phyloP scores from a whole-genome alignment of 192 early-diverging fungal genomes.

The Coemansia sp. region DNA sequence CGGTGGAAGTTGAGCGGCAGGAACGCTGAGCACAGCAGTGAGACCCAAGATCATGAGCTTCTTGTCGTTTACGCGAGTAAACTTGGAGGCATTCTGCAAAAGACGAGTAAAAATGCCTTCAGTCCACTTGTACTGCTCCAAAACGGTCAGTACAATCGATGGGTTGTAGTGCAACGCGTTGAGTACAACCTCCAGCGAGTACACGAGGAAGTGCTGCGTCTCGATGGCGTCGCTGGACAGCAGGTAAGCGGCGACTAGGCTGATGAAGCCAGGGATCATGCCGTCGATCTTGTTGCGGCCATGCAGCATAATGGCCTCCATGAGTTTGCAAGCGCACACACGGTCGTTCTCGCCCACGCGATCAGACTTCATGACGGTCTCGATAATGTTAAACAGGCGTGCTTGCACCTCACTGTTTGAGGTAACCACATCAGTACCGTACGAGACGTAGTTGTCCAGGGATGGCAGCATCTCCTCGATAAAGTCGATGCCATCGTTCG shows the following conservation, averaged over 20 bases:
- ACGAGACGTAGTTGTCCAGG: conserved; percentile 88
- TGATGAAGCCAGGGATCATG: conserved; percentile 69
- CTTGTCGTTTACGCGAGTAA: conserved; percentile 91
- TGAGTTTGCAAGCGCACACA: conserved; percentile 78
- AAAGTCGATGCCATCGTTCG: conserved; percentile 80
- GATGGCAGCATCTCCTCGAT: conserved; percentile 90
- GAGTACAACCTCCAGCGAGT: conserved; percentile 78
- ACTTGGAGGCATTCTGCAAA: conserved; percentile 71
- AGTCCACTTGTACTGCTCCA: conserved; percentile 80
- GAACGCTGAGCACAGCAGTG: conserved; percentile 71
- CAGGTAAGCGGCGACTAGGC: conserved; percentile 67
- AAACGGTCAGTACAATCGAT: conserved; percentile 65
- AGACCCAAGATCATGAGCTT: conserved; percentile 86
- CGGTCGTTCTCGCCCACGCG: conserved; percentile 76
- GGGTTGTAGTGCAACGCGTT: conserved; percentile 92
- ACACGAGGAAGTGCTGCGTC: conserved; percentile 69
- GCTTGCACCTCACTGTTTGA: conserved; percentile 67
- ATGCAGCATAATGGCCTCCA: conserved; percentile 83
- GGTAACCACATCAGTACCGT: conserved; percentile 78
- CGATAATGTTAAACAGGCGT: conserved; percentile 82
- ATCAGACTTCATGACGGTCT: conserved; percentile 82
- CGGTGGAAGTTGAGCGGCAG: conserved; percentile 68
- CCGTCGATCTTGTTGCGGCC: conserved; percentile 81
- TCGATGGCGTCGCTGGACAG: conserved; percentile 62
- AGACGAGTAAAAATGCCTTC: conserved; percentile 79